Conservation (phyloP, 495 filamentous ascomycete genomes). For the Neurospora sp. region DNA sequence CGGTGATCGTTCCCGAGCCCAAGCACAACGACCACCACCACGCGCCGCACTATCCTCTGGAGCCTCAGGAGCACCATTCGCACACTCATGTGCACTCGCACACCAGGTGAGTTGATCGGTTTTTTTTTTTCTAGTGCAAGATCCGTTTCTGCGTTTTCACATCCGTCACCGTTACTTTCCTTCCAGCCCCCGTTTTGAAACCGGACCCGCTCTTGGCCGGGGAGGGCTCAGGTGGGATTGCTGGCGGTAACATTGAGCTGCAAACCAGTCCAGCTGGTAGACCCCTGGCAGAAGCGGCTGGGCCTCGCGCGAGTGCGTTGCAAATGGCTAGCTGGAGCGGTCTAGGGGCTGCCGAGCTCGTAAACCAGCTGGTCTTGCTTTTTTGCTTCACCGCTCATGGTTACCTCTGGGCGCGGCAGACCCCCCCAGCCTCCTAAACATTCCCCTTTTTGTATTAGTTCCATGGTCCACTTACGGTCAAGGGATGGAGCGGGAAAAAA, state of each 20-base stretch:
- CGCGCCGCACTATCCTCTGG: not conserved
- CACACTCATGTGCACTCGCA: not conserved
- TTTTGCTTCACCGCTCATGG: not conserved
- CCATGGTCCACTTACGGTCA: not conserved
- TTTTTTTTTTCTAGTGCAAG: conserved; percentile 4
- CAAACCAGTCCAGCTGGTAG: not conserved
- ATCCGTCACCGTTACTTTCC: not conserved
- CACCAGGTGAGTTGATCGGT: conserved; percentile 20
- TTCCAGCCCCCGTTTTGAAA: not conserved
- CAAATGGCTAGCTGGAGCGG: not conserved
- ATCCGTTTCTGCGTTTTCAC: conserved; percentile 5
- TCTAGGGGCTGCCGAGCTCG: not conserved
- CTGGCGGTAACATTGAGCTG: not conserved
- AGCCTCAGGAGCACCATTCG: not conserved
- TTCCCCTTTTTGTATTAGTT: not conserved
- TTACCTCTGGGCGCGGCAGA: not conserved
- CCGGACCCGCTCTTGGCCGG: not conserved
- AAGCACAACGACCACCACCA: not conserved
- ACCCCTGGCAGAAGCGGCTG: not conserved
- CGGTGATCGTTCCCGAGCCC: not conserved
- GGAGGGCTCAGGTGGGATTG: not conserved
- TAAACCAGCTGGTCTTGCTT: not conserved
- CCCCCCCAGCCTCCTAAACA: not conserved
- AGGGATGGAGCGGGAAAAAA: not conserved
- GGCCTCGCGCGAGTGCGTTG: not conserved